A percentile compares a stretch with the other conserved stretches of the same genome.
These are phyloP conservation scores for Trichoderma sp. DNA, from an alignment of 2,329 filamentous ascomycete species.

Conservation along the genomic window DNA sequence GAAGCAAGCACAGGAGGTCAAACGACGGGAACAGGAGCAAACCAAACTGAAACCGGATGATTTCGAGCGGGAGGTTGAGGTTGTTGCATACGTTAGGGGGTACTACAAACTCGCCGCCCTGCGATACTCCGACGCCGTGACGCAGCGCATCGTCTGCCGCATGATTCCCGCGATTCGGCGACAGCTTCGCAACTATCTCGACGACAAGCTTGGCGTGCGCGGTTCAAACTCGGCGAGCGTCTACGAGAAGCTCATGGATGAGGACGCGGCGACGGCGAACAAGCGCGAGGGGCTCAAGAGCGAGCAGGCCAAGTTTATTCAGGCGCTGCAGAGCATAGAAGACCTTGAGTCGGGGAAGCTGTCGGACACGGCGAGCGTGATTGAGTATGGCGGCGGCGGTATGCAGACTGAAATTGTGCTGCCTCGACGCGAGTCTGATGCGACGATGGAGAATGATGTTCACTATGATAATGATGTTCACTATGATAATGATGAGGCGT, in stretches of 20 bases:
- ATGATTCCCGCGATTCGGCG: conserved; percentile 46
- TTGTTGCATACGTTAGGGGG: conserved; percentile 60
- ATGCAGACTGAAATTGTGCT: not conserved
- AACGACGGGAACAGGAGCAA: conserved; percentile 41
- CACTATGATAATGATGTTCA: not conserved
- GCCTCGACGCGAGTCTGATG: conserved; percentile 11
- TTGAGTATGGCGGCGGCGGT: not conserved
- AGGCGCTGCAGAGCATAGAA: conserved; percentile 47
- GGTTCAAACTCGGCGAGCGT: conserved; percentile 30
- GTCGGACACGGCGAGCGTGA: not conserved
- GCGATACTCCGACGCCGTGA: conserved; percentile 60
- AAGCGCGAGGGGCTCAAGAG: conserved; percentile 42
- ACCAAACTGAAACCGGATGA: conserved; percentile 55
- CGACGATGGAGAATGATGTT: conserved; percentile 14
- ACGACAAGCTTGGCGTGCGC: conserved; percentile 43
- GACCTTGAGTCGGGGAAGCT: conserved; percentile 39
- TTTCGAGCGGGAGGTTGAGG: conserved; percentile 58
- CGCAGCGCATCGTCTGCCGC: conserved; percentile 48
- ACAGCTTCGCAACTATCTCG: conserved; percentile 43
- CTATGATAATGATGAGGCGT: conserved; percentile 1
- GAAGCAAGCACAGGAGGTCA: conserved; percentile 45
- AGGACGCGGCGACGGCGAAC: conserved; percentile 44
- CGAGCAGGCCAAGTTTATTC: conserved; percentile 47
- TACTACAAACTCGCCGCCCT: conserved; percentile 68
- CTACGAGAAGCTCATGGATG: conserved; percentile 48